These are phyloP conservation scores for Primulina tabacum DNA, from an alignment of 257 asterid genomes.

Conservation along the genomic window DNA sequence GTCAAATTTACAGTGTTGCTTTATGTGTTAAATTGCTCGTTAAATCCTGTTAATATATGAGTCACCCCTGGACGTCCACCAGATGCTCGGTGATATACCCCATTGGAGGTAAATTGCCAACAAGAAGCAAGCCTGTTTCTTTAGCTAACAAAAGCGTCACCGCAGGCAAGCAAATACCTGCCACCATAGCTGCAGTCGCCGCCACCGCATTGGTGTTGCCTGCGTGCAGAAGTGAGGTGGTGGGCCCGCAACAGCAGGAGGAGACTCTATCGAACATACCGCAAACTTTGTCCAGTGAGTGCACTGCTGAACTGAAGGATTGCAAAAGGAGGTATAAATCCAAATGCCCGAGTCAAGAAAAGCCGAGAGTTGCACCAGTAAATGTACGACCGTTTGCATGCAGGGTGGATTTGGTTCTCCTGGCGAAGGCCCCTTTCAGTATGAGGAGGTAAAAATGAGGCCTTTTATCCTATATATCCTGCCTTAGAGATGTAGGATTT, in stretches of 20 bases:
- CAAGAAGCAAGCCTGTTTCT: constrained; percentile 17
- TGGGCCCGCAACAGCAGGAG: constrained; percentile 43
- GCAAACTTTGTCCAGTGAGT: constrained; percentile 64
- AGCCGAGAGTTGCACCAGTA: constrained; percentile 75
- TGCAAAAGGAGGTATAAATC: constrained; percentile 60
- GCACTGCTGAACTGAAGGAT: constrained; percentile 44
- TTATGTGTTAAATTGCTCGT: too few species aligned
- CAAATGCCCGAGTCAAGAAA: constrained; percentile 79
- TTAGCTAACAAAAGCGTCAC: constrained; percentile 20
- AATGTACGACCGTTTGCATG: constrained; percentile 74
- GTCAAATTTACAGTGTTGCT: too few species aligned
- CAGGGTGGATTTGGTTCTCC: constrained; percentile 85
- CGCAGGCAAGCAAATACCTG: constrained; percentile 21
- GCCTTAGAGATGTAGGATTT: neutral
- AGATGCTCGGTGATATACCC: constrained; percentile 40
- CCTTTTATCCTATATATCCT: neutral
- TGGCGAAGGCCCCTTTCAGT: constrained; percentile 94
- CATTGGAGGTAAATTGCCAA: constrained; percentile 12
- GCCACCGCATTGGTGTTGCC: constrained; percentile 38
- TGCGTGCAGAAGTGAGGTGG: constrained; percentile 43
- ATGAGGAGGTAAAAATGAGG: constrained; percentile 46
- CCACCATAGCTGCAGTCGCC: constrained; percentile 30
- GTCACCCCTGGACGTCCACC: constrained; percentile 20
- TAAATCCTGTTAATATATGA: too few species aligned
- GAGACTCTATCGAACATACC: constrained; percentile 80